Percentiles rank a stretch among this genome's conserved stretches.
Conservation (phyloP, 1,284 basidiomycete genomes). For the Puccinia hordei region DNA sequence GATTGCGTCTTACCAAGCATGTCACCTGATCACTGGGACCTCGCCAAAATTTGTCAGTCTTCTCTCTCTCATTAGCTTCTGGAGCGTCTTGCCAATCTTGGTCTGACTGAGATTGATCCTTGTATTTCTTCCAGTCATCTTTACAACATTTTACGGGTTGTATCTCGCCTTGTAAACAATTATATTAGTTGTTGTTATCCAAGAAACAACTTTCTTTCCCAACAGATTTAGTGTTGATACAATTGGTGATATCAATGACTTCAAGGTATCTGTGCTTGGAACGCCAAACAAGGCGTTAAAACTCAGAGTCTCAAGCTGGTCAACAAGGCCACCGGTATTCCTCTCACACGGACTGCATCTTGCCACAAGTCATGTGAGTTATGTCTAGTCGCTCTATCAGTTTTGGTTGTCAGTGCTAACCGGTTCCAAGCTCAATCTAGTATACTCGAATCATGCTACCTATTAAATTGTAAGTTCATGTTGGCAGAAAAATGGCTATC, state of each 20-base stretch:
- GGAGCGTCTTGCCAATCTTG: neutral
- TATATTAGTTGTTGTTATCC: slow-evolving; percentile 77
- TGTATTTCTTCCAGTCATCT: slow-evolving; percentile 91
- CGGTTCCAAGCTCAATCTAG: neutral
- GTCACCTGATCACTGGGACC: slow-evolving; percentile 86
- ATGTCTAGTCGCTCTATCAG: neutral
- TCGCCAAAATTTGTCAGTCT: slow-evolving; percentile 75
- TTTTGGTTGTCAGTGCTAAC: too few relatives aligned
- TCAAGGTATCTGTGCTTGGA: slow-evolving; percentile 56
- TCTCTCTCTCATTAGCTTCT: neutral
- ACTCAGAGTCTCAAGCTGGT: slow-evolving; percentile 26
- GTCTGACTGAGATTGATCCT: slow-evolving; percentile 87
- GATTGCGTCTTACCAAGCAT: slow-evolving; percentile 92
- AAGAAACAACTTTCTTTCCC: slow-evolving; percentile 87
- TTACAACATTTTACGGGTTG: slow-evolving; percentile 89
- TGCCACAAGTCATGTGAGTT: slow-evolving; percentile 43
- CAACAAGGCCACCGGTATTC: slow-evolving; percentile 28
- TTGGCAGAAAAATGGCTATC: neutral
- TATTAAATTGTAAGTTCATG: slow-evolving; percentile 69
- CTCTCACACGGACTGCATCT: slow-evolving; percentile 45
- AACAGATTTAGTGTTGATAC: slow-evolving; percentile 74
- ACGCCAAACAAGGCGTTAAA: slow-evolving; percentile 37
- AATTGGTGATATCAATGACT: slow-evolving; percentile 25
- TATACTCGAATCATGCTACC: slow-evolving; percentile 48
- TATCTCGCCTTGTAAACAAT: slow-evolving; percentile 88